Evolutionary conservation across 345 rosid species (phyloP), one percentile per base, ranked within the genome.

Genomic region (Sonneratia alba): DNA sequence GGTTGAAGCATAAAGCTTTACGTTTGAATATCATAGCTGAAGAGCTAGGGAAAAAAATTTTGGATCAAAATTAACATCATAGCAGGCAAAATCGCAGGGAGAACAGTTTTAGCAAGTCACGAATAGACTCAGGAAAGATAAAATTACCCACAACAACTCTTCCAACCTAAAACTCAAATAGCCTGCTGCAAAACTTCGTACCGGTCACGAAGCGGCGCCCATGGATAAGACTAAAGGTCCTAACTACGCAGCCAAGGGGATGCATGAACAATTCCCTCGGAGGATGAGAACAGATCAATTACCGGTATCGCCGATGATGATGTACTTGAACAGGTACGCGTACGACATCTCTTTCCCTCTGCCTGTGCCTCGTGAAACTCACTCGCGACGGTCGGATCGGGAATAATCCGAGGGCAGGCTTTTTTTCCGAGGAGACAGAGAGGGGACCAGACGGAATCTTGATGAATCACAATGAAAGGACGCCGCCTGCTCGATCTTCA

Each of bases 231-330:
- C 53, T 8, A 48, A 11, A 45, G 13, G 18, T 48, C 53, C 19
- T 14, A 48, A 48, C 32, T n/a, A 68, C 22, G 48, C 49, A 8
- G 21, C 37, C 42, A 40, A 42, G 18, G 22, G 5, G 32, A 36
- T 34, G 45, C 8, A 27, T 12, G 51, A 49, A 32, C 71, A 48
- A 21, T 4, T 7, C 24, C 24, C 57, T 15, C 14, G 36, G 32
- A n/a, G 37, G 16, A 62, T 2, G 19, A 36, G 8, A 9, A 21
- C 36, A 45, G 18, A 55, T 47, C 63, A 62, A 56, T 34, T 71
- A 89, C 97, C 98, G 14, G 97, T 95, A 38, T 91, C 98, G 68
- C 98, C 98, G 86, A 93, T 93, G 88, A 93, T 93, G 87, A 93
- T 93, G 83, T 91, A 93, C 88, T 93, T 93, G 80, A 91, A 93